phyloP scores from a whole-genome alignment of 139 green algal genomes.

The Chlamydomonas asymmetrica region DNA sequence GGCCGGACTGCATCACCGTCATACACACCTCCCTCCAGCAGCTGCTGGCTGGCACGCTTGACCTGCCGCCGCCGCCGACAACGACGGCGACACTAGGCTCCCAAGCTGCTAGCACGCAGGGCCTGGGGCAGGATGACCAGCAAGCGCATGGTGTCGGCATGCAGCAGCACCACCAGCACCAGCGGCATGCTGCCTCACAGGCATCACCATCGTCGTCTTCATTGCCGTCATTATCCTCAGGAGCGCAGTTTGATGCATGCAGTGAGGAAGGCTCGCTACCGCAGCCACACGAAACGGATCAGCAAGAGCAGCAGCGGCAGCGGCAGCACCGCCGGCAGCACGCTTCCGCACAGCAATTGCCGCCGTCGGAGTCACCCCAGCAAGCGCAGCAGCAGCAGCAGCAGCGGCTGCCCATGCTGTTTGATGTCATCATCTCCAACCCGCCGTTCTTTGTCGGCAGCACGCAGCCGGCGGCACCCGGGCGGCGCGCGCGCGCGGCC shows the following conservation, averaged over 20 bases:
- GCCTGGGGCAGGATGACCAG: neutral
- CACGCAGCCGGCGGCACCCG: slow-evolving; percentile 32
- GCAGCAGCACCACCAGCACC: slow-evolving; percentile 2
- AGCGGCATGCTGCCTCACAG: neutral
- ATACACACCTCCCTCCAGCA: slow-evolving; percentile 39
- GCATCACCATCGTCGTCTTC: no score
- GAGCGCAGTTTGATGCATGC: no score
- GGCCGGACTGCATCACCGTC: slow-evolving; percentile 19
- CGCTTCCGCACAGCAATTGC: neutral
- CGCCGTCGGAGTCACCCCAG: neutral
- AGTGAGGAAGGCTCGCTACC: no score
- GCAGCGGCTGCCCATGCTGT: slow-evolving; percentile 6
- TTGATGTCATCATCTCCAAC: slow-evolving; percentile 54
- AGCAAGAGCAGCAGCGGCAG: neutral
- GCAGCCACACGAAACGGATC: no score
- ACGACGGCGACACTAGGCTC: no score
- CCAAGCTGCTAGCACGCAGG: neutral
- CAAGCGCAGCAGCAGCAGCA: neutral
- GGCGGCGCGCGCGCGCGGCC: slow-evolving; percentile 8
- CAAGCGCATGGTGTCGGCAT: neutral
- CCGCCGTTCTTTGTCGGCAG: slow-evolving; percentile 50
- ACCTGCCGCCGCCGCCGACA: no score
- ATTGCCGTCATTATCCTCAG: no score
- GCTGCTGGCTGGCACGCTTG: slow-evolving; percentile 7
- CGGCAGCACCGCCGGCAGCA: neutral